A percentile compares a stretch with the other conserved stretches of the same genome.
These are phyloP conservation scores for Aurantiochytrium sp. DNA, from an alignment of 108 stramenopile genomes.

Conservation along the genomic window DNA sequence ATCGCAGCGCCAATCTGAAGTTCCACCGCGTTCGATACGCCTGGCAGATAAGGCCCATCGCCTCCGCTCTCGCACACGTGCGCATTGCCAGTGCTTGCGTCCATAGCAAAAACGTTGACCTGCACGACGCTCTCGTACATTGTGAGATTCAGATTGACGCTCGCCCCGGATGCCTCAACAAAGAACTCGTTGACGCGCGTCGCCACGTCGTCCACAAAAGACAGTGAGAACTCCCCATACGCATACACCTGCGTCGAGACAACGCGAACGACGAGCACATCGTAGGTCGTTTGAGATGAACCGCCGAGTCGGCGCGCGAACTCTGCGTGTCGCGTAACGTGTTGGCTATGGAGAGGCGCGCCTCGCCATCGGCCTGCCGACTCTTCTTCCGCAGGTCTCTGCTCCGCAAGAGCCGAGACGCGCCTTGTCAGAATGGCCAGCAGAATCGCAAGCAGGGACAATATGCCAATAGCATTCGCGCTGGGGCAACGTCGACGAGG, in stretches of 20 bases:
- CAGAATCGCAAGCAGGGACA: no score
- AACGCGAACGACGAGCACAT: not conserved
- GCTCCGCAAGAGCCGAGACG: no score
- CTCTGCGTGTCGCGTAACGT: no score
- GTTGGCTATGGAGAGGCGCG: no score
- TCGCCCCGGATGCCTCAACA: not conserved
- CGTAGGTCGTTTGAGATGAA: not conserved
- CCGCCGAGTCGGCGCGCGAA: no score
- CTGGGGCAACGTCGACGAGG: no score
- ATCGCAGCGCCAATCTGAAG: not conserved
- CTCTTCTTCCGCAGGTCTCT: no score
- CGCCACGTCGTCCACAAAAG: not conserved
- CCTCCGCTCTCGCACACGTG: not conserved
- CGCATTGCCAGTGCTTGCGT: not conserved
- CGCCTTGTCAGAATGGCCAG: no score
- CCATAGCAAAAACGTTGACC: not conserved
- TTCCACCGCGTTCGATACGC: not conserved
- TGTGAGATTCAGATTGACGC: not conserved
- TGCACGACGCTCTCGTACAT: not conserved
- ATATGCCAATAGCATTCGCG: no score
- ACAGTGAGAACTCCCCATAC: not conserved
- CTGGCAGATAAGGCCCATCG: not conserved
- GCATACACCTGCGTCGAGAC: not conserved
- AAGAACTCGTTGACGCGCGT: not conserved
- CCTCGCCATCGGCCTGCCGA: no score